Conservation (phyloP, 805 yeast genomes). For the Candida pseudoglaebosa region DNA sequence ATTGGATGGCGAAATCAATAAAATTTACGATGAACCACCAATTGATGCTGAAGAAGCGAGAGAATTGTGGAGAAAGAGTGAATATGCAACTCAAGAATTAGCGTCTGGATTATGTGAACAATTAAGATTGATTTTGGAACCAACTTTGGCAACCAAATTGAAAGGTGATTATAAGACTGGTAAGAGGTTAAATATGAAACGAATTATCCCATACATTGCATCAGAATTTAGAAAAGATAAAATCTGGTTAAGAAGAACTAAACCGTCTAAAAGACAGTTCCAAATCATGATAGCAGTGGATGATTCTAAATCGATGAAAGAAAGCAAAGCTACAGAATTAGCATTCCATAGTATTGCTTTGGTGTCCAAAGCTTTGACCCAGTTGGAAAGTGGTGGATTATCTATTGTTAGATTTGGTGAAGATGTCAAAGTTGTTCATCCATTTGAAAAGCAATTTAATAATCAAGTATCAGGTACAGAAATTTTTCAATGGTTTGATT, state of each 20-base stretch:
- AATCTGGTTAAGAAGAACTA: constrained; percentile 96
- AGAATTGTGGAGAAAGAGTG: constrained; percentile 78
- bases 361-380: constrained; percentile 90
- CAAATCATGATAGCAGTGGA: constrained; percentile 97
- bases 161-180: constrained; percentile 97
- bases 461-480: constrained; percentile 73
- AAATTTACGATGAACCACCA: constrained; percentile 32
- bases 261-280: constrained; percentile 95
- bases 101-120: constrained; percentile 90
- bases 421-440: constrained; percentile 76
- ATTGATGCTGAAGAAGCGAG: constrained; percentile 63
- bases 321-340: constrained; percentile 80
- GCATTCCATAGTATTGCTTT: constrained; percentile 94
- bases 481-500: constrained; percentile 83
- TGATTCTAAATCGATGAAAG: constrained; percentile 97
- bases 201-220: constrained; percentile 96
- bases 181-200: constrained; percentile 92
- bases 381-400: constrained; percentile 89
- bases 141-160: constrained; percentile 92
- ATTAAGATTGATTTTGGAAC: constrained; percentile 86
- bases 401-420: constrained; percentile 91
- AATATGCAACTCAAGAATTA: constrained; percentile 78
- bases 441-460: constrained; percentile 81
- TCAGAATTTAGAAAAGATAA: constrained; percentile 96
- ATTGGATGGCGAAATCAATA: constrained; percentile 15